phyloP scores from a whole-genome alignment of 345 rosid genomes.

The Gossypium rotundifolium region DNA sequence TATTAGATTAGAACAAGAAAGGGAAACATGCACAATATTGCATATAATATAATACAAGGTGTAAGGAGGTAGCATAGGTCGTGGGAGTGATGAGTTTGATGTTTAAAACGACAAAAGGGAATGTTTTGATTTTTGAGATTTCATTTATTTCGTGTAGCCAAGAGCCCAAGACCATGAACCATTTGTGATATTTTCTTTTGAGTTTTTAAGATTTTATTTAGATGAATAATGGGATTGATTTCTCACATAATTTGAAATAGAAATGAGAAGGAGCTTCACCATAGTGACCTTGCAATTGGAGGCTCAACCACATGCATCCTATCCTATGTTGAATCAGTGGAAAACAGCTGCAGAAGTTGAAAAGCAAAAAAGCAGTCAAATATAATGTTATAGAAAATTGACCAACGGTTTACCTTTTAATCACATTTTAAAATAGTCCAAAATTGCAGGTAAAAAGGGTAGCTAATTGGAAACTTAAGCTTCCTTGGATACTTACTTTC shows the following conservation, averaged over 20 bases:
- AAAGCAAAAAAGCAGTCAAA: not conserved
- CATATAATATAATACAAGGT: constrained; percentile 11
- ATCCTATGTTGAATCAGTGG: not conserved
- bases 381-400: constrained; percentile 21
- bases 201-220: not conserved
- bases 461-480: not conserved
- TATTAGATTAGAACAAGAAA: not conserved
- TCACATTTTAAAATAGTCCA: not conserved
- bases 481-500: not conserved
- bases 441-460: constrained; percentile 21
- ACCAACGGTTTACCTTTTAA: constrained; percentile 17
- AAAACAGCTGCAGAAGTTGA: not conserved
- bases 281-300: too few species aligned
- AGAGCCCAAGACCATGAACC: not conserved
- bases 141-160: not conserved
- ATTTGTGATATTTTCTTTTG: not conserved
- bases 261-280: too few species aligned
- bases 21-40: not conserved
- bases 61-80: constrained; percentile 13
- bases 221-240: not conserved
- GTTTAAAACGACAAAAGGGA: constrained; percentile 43
- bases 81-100: constrained; percentile 62
- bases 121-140: constrained; percentile 7
- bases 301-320: too few species aligned
- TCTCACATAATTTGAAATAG: too few species aligned